Conservation (phyloP, 805 yeast genomes). For the Wickerhamomyces bovis region DNA sequence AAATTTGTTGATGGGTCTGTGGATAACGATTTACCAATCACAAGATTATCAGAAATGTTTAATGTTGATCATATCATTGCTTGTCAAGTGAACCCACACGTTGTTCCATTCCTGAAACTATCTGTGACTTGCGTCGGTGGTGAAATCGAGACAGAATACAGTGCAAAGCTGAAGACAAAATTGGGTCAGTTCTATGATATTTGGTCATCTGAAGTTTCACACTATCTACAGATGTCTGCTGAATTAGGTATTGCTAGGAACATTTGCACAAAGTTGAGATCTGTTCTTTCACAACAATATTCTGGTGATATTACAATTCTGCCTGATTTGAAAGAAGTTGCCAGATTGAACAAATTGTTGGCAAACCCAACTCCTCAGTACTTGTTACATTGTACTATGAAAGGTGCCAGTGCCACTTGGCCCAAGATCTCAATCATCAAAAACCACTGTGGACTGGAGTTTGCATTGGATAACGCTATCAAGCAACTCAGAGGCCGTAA, state of each 20-base stretch:
- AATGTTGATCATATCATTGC: conserved; percentile 97
- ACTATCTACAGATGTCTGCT: conserved; percentile 62
- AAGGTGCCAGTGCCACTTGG: conserved; percentile 94
- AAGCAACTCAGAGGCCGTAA: conserved; percentile 57
- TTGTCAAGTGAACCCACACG: conserved; percentile 96
- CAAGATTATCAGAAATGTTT: conserved; percentile 91
- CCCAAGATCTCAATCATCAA: conserved; percentile 79
- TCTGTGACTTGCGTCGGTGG: conserved; percentile 68
- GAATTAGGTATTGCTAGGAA: conserved; percentile 77
- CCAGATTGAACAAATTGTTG: conserved; percentile 58
- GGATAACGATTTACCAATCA: conserved; percentile 86
- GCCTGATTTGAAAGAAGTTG: conserved; percentile 57
- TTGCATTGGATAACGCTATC: conserved; percentile 78
- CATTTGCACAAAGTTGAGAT: conserved; percentile 62
- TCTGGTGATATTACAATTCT: conserved; percentile 92
- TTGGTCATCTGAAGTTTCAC: conserved; percentile 65
- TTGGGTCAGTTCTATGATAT: conserved; percentile 53
- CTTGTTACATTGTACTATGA: conserved; percentile 56
- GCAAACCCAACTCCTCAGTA: conserved; percentile 80
- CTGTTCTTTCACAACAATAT: conserved; percentile 79
- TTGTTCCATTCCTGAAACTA: conserved; percentile 74
- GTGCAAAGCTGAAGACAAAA: conserved; percentile 46
- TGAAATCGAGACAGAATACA: conserved; percentile 54
- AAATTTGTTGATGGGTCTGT: conserved; percentile 95
- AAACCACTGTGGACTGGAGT: conserved; percentile 87